Evolutionary conservation across 352 stramenopile species (phyloP).

Genomic region (Phytophthora ohioensis): DNA sequence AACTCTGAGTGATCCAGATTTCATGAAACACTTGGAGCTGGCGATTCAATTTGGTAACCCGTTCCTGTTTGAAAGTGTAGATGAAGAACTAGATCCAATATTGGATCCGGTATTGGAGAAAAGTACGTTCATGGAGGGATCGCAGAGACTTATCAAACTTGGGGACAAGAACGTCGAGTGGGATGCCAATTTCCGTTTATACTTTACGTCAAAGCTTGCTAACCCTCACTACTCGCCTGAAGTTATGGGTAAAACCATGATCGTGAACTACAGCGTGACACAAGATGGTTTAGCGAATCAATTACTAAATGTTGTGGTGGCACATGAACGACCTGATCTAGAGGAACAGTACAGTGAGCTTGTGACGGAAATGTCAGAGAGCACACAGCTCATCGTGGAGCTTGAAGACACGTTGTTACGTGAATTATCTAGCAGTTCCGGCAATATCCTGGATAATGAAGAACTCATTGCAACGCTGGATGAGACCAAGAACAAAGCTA

Average conservation of each 20-base stretch:
- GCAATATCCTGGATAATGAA: slow-evolving; percentile 96
- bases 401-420: slow-evolving; percentile 94
- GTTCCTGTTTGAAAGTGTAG: slow-evolving; percentile 96
- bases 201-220: slow-evolving; percentile 95
- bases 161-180: slow-evolving; percentile 96
- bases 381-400: slow-evolving; percentile 93
- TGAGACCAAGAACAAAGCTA: slow-evolving; percentile 95
- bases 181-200: slow-evolving; percentile 94
- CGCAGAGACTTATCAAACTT: slow-evolving; percentile 92
- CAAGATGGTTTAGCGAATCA: slow-evolving; percentile 93
- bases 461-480: slow-evolving; percentile 95
- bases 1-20: slow-evolving; percentile 94
- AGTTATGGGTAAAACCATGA: slow-evolving; percentile 97
- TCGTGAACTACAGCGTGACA: slow-evolving; percentile 97
- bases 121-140: slow-evolving; percentile 92
- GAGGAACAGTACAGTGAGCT: slow-evolving; percentile 94
- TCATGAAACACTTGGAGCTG: slow-evolving; percentile 96
- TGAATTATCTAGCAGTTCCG: slow-evolving; percentile 89
- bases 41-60: slow-evolving; percentile 96
- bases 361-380: slow-evolving; percentile 94
- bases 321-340: slow-evolving; percentile 92
- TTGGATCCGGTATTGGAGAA: slow-evolving; percentile 95
- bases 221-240: slow-evolving; percentile 96
- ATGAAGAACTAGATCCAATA: slow-evolving; percentile 96
- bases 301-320: slow-evolving; percentile 95